phyloP scores from a whole-genome alignment of 169 alveolate species.

The Plasmodium ovale region DNA sequence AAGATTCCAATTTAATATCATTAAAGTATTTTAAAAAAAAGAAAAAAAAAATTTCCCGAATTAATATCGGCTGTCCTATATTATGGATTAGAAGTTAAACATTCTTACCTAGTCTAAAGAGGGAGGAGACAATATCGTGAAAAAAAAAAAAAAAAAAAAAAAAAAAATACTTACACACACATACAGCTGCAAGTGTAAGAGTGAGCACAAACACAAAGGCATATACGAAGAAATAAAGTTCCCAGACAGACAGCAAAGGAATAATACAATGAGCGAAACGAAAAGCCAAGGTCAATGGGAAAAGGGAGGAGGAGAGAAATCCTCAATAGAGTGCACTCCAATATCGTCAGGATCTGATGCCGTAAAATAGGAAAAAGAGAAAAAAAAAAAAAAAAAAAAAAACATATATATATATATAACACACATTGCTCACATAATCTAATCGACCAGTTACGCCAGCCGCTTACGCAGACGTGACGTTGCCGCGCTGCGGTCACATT shows the following conservation, averaged over 20 bases:
- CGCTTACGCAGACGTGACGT: background rate
- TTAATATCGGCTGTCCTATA: background rate
- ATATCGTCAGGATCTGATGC: slow-evolving; percentile 76
- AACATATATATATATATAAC: background rate
- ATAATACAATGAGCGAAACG: no score
- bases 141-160: slow-evolving; percentile 5
- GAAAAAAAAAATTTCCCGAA: slow-evolving; percentile 8
- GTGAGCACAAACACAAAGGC: no score
- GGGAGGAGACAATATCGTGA: background rate
- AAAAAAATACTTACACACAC: no score
- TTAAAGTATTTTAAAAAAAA: background rate
- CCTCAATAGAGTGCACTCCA: slow-evolving; percentile 16
- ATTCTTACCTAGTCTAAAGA: background rate
- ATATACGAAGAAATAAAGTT: no score
- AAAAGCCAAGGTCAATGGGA: background rate
- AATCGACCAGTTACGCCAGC: no score
- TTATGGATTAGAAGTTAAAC: background rate
- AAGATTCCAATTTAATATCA: no score
- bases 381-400: slow-evolving; percentile 18
- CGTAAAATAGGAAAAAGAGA: slow-evolving; percentile 7
- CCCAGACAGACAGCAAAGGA: no score
- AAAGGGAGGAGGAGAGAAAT: background rate
- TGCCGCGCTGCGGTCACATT: background rate
- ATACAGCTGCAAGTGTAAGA: no score
- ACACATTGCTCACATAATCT: background rate